Evolutionary conservation across 306 rosid genomes (phyloP).

Genomic region (Glycine latifolia): DNA sequence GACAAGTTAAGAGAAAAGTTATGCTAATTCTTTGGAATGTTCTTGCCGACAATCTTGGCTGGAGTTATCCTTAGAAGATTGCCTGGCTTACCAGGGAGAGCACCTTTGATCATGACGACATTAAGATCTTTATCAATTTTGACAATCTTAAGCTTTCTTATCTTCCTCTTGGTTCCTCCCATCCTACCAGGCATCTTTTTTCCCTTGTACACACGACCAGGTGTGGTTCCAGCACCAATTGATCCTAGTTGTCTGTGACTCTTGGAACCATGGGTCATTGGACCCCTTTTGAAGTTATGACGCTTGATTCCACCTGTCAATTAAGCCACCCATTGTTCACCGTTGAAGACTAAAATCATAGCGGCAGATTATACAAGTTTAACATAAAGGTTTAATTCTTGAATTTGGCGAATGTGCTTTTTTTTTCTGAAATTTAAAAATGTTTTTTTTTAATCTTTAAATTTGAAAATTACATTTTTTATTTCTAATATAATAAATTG

Average conservation of each 20-base stretch:
- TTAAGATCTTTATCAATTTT: constrained; percentile 89
- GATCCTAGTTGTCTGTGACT: constrained; percentile 95
- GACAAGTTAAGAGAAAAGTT: too few relatives aligned
- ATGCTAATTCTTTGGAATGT: constrained; percentile 84
- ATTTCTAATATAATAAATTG: too few relatives aligned
- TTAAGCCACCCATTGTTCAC: too few relatives aligned
- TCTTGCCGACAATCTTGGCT: constrained; percentile 93
- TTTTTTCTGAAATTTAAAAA: too few relatives aligned
- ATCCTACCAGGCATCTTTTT: constrained; percentile 99
- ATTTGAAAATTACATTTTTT: too few relatives aligned
- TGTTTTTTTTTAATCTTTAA: too few relatives aligned
- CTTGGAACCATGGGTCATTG: constrained; percentile 92
- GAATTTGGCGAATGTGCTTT: too few relatives aligned
- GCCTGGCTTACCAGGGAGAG: constrained; percentile 96
- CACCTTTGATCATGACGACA: constrained; percentile 91
- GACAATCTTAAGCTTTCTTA: constrained; percentile 91
- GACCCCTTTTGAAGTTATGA: constrained; percentile 85
- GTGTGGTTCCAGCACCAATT: constrained; percentile 97
- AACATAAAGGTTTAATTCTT: too few relatives aligned
- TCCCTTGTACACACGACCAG: constrained; percentile 86
- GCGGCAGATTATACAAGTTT: too few relatives aligned
- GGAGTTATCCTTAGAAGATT: constrained; percentile 91
- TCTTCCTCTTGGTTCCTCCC: constrained; percentile 95
- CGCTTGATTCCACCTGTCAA: constrained; percentile 88
- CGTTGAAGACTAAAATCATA: too few relatives aligned